These are phyloP conservation scores for Nemania sp. DNA, from an alignment of 2,329 filamentous ascomycete species.

Conservation along the genomic window DNA sequence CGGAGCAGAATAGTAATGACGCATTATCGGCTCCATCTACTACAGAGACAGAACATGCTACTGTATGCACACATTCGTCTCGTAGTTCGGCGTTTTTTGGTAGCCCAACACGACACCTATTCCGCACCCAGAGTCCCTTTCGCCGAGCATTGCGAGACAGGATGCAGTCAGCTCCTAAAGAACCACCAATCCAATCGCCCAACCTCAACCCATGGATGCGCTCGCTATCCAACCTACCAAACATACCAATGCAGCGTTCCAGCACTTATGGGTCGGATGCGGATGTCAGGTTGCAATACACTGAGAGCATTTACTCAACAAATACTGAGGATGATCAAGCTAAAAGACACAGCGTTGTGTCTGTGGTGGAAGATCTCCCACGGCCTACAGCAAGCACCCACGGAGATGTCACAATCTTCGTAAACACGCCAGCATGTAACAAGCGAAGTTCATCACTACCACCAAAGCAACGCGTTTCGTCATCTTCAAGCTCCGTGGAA, in stretches of 20 bases:
- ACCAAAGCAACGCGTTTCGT: constrained; percentile 38
- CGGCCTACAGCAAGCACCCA: constrained; percentile 29
- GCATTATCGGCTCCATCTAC: constrained; percentile 3
- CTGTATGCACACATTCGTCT: constrained; percentile 43
- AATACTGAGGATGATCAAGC: constrained; percentile 31
- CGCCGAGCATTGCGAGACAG: constrained; percentile 55
- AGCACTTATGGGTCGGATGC: constrained; percentile 48
- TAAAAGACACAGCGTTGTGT: constrained; percentile 18
- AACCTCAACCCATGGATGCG: constrained; percentile 46
- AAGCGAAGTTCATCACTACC: constrained; percentile 30
- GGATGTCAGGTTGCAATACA: constrained; percentile 46
- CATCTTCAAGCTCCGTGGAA: constrained; percentile 47
- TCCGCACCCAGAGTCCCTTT: constrained; percentile 60
- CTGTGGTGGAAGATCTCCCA: constrained; percentile 26
- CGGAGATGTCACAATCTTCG: constrained; percentile 44
- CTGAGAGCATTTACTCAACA: constrained; percentile 57
- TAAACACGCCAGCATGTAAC: constrained; percentile 40
- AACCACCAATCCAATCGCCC: constrained; percentile 32
- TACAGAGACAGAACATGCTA: constrained; percentile 27
- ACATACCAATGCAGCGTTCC: constrained; percentile 46
- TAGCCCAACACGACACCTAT: constrained; percentile 56
- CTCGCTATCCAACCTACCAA: constrained; percentile 49
- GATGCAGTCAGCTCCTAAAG: constrained; percentile 46
- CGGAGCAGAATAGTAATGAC: not conserved
- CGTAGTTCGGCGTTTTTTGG: constrained; percentile 57